Evolutionary conservation across 495 filamentous ascomycete genomes (phyloP).

Genomic region (Aspergillus diversus): DNA sequence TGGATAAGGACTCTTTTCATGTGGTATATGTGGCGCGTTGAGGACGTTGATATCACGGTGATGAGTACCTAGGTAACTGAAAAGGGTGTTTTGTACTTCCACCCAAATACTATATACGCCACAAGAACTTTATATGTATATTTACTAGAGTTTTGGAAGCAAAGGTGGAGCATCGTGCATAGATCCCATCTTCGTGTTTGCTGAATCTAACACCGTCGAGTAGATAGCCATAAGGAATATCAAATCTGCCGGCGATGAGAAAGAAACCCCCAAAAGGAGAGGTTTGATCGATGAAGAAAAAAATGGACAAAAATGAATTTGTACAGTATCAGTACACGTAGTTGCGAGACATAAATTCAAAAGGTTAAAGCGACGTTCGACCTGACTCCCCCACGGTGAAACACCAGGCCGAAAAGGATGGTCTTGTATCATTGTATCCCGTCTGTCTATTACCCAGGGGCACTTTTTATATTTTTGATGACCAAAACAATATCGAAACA

Average conservation of each 20-base stretch:
- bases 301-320: conserved; percentile 45
- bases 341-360: conserved; percentile 24
- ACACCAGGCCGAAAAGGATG: conserved; percentile 27
- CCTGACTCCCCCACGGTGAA: conserved; percentile 20
- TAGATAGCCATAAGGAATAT: too few relatives aligned
- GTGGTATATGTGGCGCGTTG: conserved; percentile 94
- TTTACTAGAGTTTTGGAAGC: too few relatives aligned
- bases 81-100: not conserved
- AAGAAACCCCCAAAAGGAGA: not conserved
- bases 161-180: too few relatives aligned
- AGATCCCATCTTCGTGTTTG: too few relatives aligned
- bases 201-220: too few relatives aligned
- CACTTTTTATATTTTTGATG: conserved; percentile 29
- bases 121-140: too few relatives aligned
- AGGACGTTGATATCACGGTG: conserved; percentile 72
- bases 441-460: conserved; percentile 30
- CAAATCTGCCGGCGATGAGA: too few relatives aligned
- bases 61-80: conserved; percentile 43
- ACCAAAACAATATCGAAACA: conserved; percentile 15
- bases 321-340: conserved; percentile 56
- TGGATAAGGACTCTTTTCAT: conserved; percentile 67
- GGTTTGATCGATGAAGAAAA: conserved; percentile 25
- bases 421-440: conserved; percentile 32
- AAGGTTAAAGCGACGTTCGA: conserved; percentile 25
- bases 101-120: too few relatives aligned